Conservation (phyloP, 768 basidiomycete genomes). For the Clavaria fumosa region DNA sequence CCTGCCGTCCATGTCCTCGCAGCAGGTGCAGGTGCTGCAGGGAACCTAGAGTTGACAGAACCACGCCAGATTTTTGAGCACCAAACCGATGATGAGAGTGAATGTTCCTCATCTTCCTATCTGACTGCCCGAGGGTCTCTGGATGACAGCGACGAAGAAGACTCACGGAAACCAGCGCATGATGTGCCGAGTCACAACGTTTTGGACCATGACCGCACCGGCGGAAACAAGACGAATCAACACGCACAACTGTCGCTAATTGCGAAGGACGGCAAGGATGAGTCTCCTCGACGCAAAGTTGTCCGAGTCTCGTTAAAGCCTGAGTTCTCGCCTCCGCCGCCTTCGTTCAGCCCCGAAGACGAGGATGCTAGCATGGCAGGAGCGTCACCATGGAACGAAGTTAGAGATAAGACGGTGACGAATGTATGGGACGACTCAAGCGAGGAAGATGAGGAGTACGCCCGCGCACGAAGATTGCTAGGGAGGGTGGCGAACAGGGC, state of each 20-base stretch:
- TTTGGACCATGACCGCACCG: neutral
- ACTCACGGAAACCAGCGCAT: slow-evolving; percentile 10
- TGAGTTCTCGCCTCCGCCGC: slow-evolving; percentile 59
- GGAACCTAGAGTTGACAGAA: slow-evolving; percentile 5
- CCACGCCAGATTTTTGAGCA: neutral
- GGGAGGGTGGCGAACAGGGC: slow-evolving; percentile 26
- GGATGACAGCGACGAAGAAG: slow-evolving; percentile 21
- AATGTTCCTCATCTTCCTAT: slow-evolving; percentile 43
- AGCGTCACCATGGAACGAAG: slow-evolving; percentile 9
- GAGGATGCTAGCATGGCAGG: slow-evolving; percentile 22
- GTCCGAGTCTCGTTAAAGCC: slow-evolving; percentile 67
- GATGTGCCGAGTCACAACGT: neutral
- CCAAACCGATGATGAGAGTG: slow-evolving; percentile 22
- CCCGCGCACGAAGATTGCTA: slow-evolving; percentile 38
- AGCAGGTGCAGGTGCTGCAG: neutral
- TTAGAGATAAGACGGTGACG: slow-evolving; percentile 10
- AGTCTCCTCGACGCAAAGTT: slow-evolving; percentile 38
- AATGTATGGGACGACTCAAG: slow-evolving; percentile 62
- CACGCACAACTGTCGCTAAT: no score
- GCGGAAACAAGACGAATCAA: no score
- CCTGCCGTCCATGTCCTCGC: neutral
- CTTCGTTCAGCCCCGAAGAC: slow-evolving; percentile 43
- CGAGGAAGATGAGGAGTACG: slow-evolving; percentile 59
- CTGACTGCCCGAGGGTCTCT: slow-evolving; percentile 48
- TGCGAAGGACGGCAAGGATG: neutral